Percentiles rank a stretch among this genome's conserved stretches.
These are phyloP conservation scores for Xylaria curta DNA, from an alignment of 495 filamentous ascomycete genomes.

Conservation along the genomic window DNA sequence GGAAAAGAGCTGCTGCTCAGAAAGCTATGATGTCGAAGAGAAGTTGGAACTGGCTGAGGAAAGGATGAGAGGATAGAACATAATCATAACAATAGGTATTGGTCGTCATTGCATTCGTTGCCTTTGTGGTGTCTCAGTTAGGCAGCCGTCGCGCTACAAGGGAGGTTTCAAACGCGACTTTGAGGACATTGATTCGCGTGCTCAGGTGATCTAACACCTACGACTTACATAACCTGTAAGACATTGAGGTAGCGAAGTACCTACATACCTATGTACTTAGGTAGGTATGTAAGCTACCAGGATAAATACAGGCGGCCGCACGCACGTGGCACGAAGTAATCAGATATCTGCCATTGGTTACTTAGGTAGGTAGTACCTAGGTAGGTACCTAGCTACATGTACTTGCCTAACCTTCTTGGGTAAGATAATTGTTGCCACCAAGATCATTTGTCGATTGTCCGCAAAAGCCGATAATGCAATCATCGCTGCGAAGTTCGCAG, in stretches of 20 bases:
- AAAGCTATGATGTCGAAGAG: background rate
- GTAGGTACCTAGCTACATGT: background rate
- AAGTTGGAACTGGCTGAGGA: background rate
- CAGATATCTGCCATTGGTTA: conserved; percentile 33
- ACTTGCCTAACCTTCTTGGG: background rate
- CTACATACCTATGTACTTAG: too few relatives aligned
- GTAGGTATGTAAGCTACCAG: too few relatives aligned
- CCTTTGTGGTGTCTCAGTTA: background rate
- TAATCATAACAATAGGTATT: too few relatives aligned
- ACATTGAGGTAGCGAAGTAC: background rate
- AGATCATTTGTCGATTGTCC: conserved; percentile 10
- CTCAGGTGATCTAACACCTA: conserved; percentile 23
- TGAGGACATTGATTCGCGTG: conserved; percentile 15
- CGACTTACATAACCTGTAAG: too few relatives aligned
- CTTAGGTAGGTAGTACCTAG: too few relatives aligned
- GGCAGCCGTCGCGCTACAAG: conserved; percentile 31
- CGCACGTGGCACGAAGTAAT: conserved; percentile 22
- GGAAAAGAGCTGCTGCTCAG: background rate
- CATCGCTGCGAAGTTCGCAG: conserved; percentile 24
- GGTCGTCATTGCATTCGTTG: background rate
- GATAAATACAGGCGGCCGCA: conserved; percentile 3
- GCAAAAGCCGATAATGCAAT: background rate
- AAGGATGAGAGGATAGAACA: background rate
- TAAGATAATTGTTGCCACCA: background rate
- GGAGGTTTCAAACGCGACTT: conserved; percentile 23